Evolutionary conservation across 192 early-diverging fungal genomes (phyloP).

Genomic region (Funneliformis geosporum): DNA sequence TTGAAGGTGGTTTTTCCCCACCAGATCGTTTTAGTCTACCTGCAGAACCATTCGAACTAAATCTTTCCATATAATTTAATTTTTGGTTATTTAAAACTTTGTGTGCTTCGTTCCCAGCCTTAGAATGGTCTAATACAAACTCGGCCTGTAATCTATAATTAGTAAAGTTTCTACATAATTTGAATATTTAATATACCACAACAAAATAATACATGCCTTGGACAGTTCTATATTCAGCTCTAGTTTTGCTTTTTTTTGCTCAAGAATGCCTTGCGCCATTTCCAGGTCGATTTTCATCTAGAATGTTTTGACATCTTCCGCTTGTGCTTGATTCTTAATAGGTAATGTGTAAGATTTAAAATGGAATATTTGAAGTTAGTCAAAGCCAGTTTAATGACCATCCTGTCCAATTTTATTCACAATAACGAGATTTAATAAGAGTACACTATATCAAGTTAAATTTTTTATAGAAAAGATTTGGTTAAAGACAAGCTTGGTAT

Average conservation of each 20-base stretch:
- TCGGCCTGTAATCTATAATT: background rate
- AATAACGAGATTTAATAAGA: too few species aligned
- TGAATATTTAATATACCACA: background rate
- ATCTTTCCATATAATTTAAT: too few species aligned
- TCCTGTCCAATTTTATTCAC: too few species aligned
- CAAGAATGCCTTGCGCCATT: background rate
- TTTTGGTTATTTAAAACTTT: constrained; percentile 1
- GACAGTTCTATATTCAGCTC: background rate
- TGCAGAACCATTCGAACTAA: background rate
- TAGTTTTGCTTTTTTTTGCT: too few species aligned
- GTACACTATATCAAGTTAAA: too few species aligned
- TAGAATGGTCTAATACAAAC: background rate
- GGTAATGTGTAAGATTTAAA: background rate
- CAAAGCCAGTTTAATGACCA: too few species aligned
- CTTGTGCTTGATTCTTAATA: constrained; percentile 13
- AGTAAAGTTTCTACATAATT: background rate
- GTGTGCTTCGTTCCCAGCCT: background rate
- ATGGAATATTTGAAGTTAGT: background rate
- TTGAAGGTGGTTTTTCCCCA: background rate
- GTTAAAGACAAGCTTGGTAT: background rate
- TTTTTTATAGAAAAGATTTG: background rate
- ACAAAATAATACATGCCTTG: constrained; percentile 5
- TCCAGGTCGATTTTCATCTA: background rate
- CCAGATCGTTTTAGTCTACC: background rate
- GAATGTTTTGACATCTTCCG: constrained; percentile 14